Conservation (phyloP, 768 basidiomycete species). For the Tylopilus intermedius region DNA sequence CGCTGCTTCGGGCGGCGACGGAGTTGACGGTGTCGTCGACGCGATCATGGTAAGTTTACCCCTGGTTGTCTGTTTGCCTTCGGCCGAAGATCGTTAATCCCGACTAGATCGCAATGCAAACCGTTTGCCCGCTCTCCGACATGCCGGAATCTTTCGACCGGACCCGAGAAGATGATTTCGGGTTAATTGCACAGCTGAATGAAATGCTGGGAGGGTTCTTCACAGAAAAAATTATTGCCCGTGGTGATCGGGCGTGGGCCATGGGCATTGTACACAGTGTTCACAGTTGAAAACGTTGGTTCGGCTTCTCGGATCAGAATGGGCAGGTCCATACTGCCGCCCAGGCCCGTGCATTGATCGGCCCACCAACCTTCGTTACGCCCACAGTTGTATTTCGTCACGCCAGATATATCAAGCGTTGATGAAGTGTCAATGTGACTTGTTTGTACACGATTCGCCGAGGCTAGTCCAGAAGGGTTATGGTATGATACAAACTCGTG, state of each 20-base stretch:
- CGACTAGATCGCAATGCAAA: slow-evolving; percentile 54
- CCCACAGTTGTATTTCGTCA: background rate
- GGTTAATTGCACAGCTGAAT: slow-evolving; percentile 42
- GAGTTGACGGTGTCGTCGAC: slow-evolving; percentile 46
- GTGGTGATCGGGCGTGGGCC: slow-evolving; percentile 62
- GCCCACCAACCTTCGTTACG: background rate
- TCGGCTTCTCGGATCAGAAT: background rate
- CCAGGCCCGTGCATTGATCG: background rate
- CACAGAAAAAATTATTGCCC: slow-evolving; percentile 41
- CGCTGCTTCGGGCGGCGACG: slow-evolving; percentile 23
- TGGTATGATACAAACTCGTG: background rate
- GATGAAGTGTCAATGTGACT: background rate
- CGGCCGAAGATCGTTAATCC: background rate
- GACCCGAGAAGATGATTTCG: slow-evolving; percentile 43
- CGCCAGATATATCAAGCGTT: background rate
- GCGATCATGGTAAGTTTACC: slow-evolving; percentile 53
- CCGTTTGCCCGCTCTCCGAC: slow-evolving; percentile 53
- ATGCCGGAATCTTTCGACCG: slow-evolving; percentile 56
- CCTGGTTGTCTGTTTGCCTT: background rate
- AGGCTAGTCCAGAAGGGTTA: background rate
- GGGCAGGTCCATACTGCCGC: background rate
- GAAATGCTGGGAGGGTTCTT: slow-evolving; percentile 61
- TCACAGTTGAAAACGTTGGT: slow-evolving; percentile 9
- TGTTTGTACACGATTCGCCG: background rate
- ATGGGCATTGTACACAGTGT: slow-evolving; percentile 44